Base-by-base conservation (phyloP, 2,329 filamentous ascomycete genomes). In the Akanthomyces dipterigenus region DNA sequence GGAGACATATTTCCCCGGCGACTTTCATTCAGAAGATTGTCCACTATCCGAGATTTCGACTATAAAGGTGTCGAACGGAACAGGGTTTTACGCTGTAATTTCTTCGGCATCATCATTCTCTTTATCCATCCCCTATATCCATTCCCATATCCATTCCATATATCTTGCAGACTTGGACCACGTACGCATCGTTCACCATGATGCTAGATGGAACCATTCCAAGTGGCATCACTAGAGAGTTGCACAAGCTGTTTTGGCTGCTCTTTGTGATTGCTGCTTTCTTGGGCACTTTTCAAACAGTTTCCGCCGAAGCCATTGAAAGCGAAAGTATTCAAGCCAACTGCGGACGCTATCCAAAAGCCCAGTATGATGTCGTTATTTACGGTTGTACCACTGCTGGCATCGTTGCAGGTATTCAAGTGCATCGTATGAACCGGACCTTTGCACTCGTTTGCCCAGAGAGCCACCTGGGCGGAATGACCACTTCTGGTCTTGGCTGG, bases 401-500 rank as follows among this genome's bases (percentile, higher is more conserved):
- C 6, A n/a, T 62, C 5, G 60, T 49, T 9, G 60, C 55, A 14
- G 60, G 51, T 6, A 58, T 62, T 11, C 45, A 58, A 20, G 50
- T 46, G 31, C 40, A 28, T n/a, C 54, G 54, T 5, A 58, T 62
- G 60, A 51, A 51, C 24, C 56, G 55, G 34, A 58, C 54, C 9
- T 45, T 49, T 18, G 60, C 46, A 3, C 16, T 62, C 18, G 60
- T 62, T n/a, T 48, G 45, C n/a, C 38, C 60, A 18, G 24, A 54
- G 24, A 45, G 14, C 9, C 48, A 28, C 6, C 36, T 62, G 7
- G 60, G 60, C 11, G 60, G 60, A 18, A 43, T 62, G 46, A 62
- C 55, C 7, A 48, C 60, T 12, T 58, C 60, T 11, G 60, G 60
- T 14, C 42, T 62, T 12, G 60, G 60, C 18, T 62, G 60, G 60